A percentile compares a stretch with the other conserved stretches of the same genome.
Evolutionary conservation across 208 protist genomes (phyloP).

Genomic region (Leishmania amazonensis): DNA sequence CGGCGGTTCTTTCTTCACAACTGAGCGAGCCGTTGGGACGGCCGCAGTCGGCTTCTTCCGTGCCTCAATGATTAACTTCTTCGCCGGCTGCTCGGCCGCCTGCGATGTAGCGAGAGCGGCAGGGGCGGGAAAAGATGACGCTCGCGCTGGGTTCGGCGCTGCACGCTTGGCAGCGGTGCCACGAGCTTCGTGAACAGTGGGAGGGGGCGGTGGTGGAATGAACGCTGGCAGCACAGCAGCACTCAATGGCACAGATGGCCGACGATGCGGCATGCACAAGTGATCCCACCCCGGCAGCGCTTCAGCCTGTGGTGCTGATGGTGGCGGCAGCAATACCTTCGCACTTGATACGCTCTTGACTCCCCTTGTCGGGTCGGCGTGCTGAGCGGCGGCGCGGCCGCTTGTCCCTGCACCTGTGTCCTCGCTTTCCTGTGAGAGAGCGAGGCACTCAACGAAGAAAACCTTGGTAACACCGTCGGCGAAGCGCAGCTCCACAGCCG

Average conservation of each 20-base stretch:
- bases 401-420: background rate
- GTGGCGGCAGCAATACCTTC: background rate
- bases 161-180: background rate
- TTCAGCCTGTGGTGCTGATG: constrained; percentile 17
- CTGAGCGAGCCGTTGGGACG: background rate
- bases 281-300: constrained; percentile 21
- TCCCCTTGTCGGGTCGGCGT: constrained; percentile 6
- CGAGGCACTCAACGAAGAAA: constrained; percentile 81
- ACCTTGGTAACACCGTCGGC: constrained; percentile 77
- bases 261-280: constrained; percentile 26
- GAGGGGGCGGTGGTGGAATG: constrained; percentile 3
- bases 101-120: background rate
- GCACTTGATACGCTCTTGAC: constrained; percentile 2
- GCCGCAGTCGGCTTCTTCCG: background rate
- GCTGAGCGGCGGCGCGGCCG: background rate
- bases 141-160: background rate
- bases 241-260: background rate
- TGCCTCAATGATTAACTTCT: background rate
- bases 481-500: constrained; percentile 83
- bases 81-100: background rate
- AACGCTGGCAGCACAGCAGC: background rate
- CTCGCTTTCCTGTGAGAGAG: constrained; percentile 16
- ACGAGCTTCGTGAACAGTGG: background rate
- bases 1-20: constrained; percentile 15
- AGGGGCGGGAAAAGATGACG: background rate